Percentiles rank a stretch among this genome's conserved stretches.
These are phyloP conservation scores for Starmera stellimalicola DNA, from an alignment of 1,139 yeast genomes.

Conservation along the genomic window DNA sequence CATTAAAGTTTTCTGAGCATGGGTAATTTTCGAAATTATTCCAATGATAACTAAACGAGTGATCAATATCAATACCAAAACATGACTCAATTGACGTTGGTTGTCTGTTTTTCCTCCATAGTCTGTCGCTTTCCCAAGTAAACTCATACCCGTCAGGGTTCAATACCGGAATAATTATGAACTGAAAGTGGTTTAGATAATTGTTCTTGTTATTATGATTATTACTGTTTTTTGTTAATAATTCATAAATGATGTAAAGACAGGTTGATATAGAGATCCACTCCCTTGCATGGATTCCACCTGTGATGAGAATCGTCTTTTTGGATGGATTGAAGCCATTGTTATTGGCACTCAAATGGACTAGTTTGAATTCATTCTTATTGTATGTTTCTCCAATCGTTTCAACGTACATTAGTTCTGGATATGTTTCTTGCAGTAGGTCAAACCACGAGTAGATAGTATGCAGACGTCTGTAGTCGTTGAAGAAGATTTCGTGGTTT, in stretches of 20 bases:
- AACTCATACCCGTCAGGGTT: constrained; percentile 90
- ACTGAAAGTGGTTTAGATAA: constrained; percentile 46
- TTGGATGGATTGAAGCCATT: constrained; percentile 38
- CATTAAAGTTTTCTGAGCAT: constrained; percentile 78
- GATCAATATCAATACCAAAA: constrained; percentile 80
- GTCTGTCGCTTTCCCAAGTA: constrained; percentile 69
- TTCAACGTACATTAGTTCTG: constrained; percentile 50
- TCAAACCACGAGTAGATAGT: constrained; percentile 69
- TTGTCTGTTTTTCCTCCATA: constrained; percentile 89
- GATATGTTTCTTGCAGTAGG: constrained; percentile 44
- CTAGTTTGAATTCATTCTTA: constrained; percentile 57
- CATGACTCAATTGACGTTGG: constrained; percentile 59
- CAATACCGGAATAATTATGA: constrained; percentile 69
- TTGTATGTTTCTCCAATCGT: constrained; percentile 69
- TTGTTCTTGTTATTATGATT: constrained; percentile 26
- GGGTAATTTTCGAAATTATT: constrained; percentile 51
- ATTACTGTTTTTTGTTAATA: constrained; percentile 42
- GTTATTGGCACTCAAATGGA: constrained; percentile 47
- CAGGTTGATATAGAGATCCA: constrained; percentile 77
- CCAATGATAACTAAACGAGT: constrained; percentile 75
- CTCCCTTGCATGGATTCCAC: constrained; percentile 86
- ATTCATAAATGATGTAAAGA: constrained; percentile 48
- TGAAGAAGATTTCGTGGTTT: constrained; percentile 41
- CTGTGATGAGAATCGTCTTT: constrained; percentile 68
- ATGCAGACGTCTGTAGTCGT: constrained; percentile 57